phyloP scores from a whole-genome alignment of 169 alveolate species.

The Eimeria tenella region DNA sequence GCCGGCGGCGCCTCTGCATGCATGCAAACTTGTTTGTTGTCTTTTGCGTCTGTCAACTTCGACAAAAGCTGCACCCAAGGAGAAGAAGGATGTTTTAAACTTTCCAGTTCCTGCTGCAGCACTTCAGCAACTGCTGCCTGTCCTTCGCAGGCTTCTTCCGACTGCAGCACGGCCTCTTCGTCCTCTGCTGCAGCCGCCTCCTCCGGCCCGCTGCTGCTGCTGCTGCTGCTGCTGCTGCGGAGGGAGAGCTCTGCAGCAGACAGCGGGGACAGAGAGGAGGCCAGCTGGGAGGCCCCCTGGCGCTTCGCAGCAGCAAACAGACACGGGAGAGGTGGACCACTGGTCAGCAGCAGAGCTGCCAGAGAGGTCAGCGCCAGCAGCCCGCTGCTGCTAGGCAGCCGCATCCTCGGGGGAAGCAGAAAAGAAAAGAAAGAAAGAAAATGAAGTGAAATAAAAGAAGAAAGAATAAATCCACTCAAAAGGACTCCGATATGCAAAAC shows the following conservation, averaged over 20 bases:
- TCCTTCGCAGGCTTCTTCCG: conserved; percentile 51
- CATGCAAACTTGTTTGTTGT: conserved; percentile 54
- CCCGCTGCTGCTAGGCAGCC: not conserved
- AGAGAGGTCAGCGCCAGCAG: not conserved
- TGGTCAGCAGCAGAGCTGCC: not conserved
- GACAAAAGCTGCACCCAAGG: conserved; percentile 18
- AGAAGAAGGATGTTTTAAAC: conserved; percentile 1
- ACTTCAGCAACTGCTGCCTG: conserved; percentile 14
- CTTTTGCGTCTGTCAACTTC: not conserved
- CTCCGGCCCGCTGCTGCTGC: too few relatives aligned
- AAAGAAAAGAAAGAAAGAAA: not conserved
- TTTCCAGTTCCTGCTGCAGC: not conserved
- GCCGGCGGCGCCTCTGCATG: not conserved
- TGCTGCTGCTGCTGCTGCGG: not conserved
- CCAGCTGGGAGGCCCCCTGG: not conserved
- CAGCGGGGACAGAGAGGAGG: not conserved
- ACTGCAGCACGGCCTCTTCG: not conserved
- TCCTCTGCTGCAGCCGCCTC: not conserved
- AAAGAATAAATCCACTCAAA: too few relatives aligned
- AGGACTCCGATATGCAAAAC: too few relatives aligned
- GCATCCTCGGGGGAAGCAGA: not conserved
- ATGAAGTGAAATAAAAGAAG: not conserved
- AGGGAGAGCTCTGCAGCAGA: not conserved
- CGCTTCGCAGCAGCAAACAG: not conserved
- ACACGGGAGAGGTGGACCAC: too few relatives aligned